Conservation (phyloP, 2,329 filamentous ascomycete genomes). For the Periconia sp. region DNA sequence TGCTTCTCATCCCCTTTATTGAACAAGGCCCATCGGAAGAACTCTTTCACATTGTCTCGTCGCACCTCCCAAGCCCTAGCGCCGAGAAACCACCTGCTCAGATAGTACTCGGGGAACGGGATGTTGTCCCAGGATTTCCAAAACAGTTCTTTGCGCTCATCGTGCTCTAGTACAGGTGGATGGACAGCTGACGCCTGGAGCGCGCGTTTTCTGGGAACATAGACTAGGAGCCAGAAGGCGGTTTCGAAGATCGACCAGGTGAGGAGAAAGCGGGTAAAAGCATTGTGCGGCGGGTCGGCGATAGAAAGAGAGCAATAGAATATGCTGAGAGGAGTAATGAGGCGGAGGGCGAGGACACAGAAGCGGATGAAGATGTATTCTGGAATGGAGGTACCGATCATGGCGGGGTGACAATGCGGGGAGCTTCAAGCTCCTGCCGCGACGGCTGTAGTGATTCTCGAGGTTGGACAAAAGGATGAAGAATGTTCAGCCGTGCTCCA, state of each 20-base stretch:
- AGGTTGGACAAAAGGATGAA: background rate
- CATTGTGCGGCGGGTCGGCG: slow-evolving; percentile 40
- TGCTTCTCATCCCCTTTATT: slow-evolving; percentile 54
- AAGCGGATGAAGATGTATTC: slow-evolving; percentile 55
- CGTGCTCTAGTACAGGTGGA: slow-evolving; percentile 52
- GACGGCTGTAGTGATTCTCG: too few relatives aligned
- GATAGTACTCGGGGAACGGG: slow-evolving; percentile 61
- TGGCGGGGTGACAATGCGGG: slow-evolving; percentile 26
- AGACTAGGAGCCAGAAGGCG: slow-evolving; percentile 61
- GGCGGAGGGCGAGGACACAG: slow-evolving; percentile 56
- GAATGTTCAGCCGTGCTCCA: slow-evolving; percentile 14
- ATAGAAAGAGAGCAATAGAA: slow-evolving; percentile 51
- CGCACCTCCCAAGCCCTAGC: slow-evolving; percentile 63
- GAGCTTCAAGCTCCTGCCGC: background rate
- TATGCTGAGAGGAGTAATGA: slow-evolving; percentile 57
- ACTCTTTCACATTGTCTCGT: slow-evolving; percentile 72
- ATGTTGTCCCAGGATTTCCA: slow-evolving; percentile 62
- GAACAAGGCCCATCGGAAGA: slow-evolving; percentile 72
- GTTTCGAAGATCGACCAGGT: slow-evolving; percentile 58
- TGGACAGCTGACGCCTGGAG: slow-evolving; percentile 61
- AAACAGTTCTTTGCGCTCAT: slow-evolving; percentile 63
- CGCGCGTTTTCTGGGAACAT: slow-evolving; percentile 57
- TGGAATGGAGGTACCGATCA: slow-evolving; percentile 49
- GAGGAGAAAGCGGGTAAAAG: slow-evolving; percentile 44
- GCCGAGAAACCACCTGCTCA: slow-evolving; percentile 71